Percentiles rank a stretch among this genome's conserved stretches.
phyloP scores from a whole-genome alignment of 106 monocot genomes.

The Acorus calamus region DNA sequence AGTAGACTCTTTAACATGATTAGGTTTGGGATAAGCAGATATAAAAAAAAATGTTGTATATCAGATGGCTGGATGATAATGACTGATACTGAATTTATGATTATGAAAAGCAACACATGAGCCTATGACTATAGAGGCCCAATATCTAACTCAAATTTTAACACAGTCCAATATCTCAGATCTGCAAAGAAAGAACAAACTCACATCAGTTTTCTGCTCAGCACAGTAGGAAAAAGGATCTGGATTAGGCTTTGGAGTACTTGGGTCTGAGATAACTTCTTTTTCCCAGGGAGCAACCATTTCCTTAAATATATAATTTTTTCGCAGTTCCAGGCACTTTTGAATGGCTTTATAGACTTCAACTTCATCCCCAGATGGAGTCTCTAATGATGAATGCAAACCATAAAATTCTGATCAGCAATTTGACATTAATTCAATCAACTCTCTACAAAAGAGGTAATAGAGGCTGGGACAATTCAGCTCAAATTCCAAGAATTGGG shows the following conservation, averaged over 20 bases:
- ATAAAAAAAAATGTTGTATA: too few relatives aligned
- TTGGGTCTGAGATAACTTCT: slow-evolving; percentile 93
- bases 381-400: slow-evolving; percentile 42
- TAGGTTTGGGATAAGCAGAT: too few relatives aligned
- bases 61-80: too few relatives aligned
- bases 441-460: too few relatives aligned
- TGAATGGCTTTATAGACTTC: slow-evolving; percentile 90
- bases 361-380: slow-evolving; percentile 64
- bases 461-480: too few relatives aligned
- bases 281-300: slow-evolving; percentile 89
- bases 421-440: too few relatives aligned
- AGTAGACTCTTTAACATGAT: too few relatives aligned
- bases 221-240: slow-evolving; percentile 67
- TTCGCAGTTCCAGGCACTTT: slow-evolving; percentile 68
- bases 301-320: slow-evolving; percentile 71
- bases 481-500: too few relatives aligned
- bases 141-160: background rate
- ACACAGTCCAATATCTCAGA: background rate
- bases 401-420: too few relatives aligned
- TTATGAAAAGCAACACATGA: too few relatives aligned
- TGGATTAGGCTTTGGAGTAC: slow-evolving; percentile 87
- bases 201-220: slow-evolving; percentile 75
- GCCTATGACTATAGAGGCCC: too few relatives aligned
- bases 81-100: too few relatives aligned
- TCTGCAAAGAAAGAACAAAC: slow-evolving; percentile 6